These are phyloP conservation scores for Rhytidhysteron rufulum DNA, from an alignment of 2,329 filamentous ascomycete genomes.

Conservation along the genomic window DNA sequence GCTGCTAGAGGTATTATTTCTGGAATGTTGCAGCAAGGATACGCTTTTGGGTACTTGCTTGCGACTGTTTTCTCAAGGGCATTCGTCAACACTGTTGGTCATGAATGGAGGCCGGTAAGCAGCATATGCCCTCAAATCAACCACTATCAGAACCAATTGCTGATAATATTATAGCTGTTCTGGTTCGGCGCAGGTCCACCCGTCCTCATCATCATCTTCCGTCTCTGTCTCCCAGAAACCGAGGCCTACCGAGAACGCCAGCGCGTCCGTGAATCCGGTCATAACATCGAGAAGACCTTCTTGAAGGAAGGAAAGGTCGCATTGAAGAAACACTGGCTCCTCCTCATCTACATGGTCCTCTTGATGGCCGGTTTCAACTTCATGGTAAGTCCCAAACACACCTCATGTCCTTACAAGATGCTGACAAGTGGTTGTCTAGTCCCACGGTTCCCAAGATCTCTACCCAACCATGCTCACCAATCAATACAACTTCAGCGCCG, in stretches of 20 bases:
- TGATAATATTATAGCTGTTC: constrained; percentile 50
- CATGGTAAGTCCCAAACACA: constrained; percentile 50
- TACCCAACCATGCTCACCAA: constrained; percentile 60
- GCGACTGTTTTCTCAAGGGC: constrained; percentile 55
- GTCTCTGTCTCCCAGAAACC: constrained; percentile 76
- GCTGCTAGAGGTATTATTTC: constrained; percentile 58
- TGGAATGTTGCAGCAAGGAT: constrained; percentile 61
- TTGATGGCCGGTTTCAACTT: constrained; percentile 93
- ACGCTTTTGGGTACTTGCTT: constrained; percentile 62
- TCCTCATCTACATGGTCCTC: constrained; percentile 76
- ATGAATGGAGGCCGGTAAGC: constrained; percentile 68
- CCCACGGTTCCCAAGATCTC: constrained; percentile 68
- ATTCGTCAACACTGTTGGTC: constrained; percentile 70
- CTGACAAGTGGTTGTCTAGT: constrained; percentile 33
- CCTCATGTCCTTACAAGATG: neutral
- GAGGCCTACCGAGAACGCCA: constrained; percentile 66
- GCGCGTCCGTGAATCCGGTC: constrained; percentile 55
- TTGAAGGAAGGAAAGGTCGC: constrained; percentile 74
- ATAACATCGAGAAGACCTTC: constrained; percentile 64
- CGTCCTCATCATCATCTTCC: constrained; percentile 74
- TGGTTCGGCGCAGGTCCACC: constrained; percentile 87
- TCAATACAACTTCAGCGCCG: constrained; percentile 52
- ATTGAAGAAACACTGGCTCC: constrained; percentile 72
- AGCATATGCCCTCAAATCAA: neutral
- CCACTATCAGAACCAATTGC: neutral